Conservation (phyloP, 305 asterid genomes). For the Ilex paraguariensis region DNA sequence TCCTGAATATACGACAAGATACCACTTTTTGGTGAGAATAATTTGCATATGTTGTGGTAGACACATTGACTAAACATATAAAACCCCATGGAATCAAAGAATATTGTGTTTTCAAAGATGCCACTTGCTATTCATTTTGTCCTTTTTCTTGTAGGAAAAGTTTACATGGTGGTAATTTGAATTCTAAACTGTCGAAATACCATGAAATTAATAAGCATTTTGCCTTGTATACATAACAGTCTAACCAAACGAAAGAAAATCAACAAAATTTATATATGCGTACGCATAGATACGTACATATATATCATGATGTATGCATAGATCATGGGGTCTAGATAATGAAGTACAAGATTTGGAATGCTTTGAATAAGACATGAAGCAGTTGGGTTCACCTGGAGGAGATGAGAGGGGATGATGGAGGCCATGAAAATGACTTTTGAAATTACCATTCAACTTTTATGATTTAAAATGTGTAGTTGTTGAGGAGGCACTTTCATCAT, state of each 20-base stretch:
- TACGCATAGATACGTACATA: neutral
- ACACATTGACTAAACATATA: neutral
- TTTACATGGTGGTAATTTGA: too few relatives aligned
- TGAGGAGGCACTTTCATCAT: neutral
- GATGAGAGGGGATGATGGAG: neutral
- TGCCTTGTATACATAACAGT: too few relatives aligned
- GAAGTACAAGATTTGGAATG: too few relatives aligned
- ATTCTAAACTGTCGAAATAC: too few relatives aligned
- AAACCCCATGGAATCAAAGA: neutral
- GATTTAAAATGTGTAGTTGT: neutral
- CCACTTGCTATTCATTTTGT: neutral
- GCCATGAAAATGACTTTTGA: neutral
- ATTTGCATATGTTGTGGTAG: too few relatives aligned
- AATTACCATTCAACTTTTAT: neutral
- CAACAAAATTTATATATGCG: neutral
- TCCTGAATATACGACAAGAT: neutral
- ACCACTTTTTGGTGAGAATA: neutral
- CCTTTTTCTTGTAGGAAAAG: neutral
- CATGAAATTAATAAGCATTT: too few relatives aligned
- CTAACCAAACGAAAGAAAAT: neutral
- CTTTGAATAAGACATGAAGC: neutral
- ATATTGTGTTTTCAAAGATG: too few relatives aligned
- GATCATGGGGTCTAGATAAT: neutral
- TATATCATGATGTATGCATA: neutral
- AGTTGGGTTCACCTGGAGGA: neutral